Conservation (phyloP, 2,329 filamentous ascomycete species). For the Fusarium pseudograminearum region DNA sequence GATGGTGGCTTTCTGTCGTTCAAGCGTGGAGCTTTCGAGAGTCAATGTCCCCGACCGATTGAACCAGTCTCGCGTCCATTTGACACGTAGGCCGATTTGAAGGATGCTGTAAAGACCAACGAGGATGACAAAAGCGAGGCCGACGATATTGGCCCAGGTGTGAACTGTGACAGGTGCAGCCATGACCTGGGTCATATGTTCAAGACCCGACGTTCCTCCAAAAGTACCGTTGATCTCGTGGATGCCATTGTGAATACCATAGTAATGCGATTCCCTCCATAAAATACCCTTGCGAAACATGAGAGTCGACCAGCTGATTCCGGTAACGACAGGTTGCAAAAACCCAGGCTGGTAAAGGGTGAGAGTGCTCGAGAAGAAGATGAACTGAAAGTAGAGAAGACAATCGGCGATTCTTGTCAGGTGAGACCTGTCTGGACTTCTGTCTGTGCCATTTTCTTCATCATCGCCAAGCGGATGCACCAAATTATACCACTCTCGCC, state of each 20-base stretch:
- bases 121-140: conserved; percentile 70
- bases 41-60: conserved; percentile 52
- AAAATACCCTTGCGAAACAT: conserved; percentile 63
- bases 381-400: conserved; percentile 80
- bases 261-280: conserved; percentile 41
- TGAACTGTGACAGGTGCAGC: conserved; percentile 72
- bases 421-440: conserved; percentile 21
- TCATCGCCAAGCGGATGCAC: conserved; percentile 22
- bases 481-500: conserved; percentile 33
- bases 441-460: conserved; percentile 5
- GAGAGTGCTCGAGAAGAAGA: conserved; percentile 76
- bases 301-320: conserved; percentile 74
- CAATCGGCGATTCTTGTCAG: conserved; percentile 61
- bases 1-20: conserved; percentile 56
- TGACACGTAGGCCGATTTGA: conserved; percentile 53
- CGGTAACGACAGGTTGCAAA: conserved; percentile 76
- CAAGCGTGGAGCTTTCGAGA: conserved; percentile 9
- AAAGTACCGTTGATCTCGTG: conserved; percentile 77
- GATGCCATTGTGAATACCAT: conserved; percentile 63
- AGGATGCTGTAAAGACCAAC: conserved; percentile 69
- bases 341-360: conserved; percentile 80
- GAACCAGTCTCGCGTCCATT: conserved; percentile 56
- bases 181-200: conserved; percentile 74
- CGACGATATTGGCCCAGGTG: conserved; percentile 76
- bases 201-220: conserved; percentile 65